Base-by-base conservation (phyloP, 768 basidiomycete genomes). In the Mycena chlorophos region DNA sequence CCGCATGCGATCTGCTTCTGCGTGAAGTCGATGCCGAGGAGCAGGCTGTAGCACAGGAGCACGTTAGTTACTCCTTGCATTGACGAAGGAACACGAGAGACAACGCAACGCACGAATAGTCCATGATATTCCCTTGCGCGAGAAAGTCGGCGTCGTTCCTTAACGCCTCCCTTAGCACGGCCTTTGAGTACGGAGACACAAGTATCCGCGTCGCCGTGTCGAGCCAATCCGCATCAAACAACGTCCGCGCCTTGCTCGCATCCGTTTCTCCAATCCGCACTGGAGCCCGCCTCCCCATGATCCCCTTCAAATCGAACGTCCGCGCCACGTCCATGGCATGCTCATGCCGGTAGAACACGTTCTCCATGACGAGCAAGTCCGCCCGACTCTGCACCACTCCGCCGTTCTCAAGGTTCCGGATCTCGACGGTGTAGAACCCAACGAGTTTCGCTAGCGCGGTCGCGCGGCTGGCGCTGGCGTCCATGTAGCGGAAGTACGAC, bases 181-280 rank as follows among this genome's bases (percentile, higher is more conserved):
- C 71, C 64, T 89, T 89, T 4, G 88, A 89, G 65, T 91, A 80
- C 0, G 89, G 87, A 28, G 80, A 81, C 22, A 92, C 78, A 5
- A 91, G 70, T 43, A 85, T 83, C 57, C 86, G 70, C 0, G 82
- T 77, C 78, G 78, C 62, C 87, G 84, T 69, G 87, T 94, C 89
- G 29, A 91, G 84, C 90, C 89, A 94, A 66, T 94, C 91, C 3
- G 83, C 85, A 67, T 94, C 91, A 63, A 88, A 90, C 27, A 90
- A 68, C 0, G 86, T 91, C 67, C 3, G 78, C 75, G 17, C 67
- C 66, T 29, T 71, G 64, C n/a, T 72, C 47, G 40, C n/a, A n/a
- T n/a, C n/a, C n/a, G n/a, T n/a, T 56, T 31, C 70, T 66, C 34
- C 65, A 66, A 16, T 66, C 65, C 51, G 69, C 76, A 65, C 67